These are phyloP conservation scores for Diaporthe ampelina DNA, from an alignment of 2,329 filamentous ascomycete genomes.

Conservation along the genomic window DNA sequence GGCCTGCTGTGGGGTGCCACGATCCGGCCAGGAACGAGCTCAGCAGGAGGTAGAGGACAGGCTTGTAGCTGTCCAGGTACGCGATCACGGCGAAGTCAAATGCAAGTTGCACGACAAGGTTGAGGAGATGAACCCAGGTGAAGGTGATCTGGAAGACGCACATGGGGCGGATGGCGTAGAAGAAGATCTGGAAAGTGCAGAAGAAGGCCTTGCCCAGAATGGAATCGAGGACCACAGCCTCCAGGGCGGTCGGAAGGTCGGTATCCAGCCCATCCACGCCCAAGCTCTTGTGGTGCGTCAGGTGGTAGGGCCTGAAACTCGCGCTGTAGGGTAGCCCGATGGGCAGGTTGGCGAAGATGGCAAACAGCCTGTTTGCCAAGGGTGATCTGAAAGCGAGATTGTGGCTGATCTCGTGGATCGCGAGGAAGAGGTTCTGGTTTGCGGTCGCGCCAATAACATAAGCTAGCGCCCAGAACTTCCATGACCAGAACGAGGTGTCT, in stretches of 20 bases:
- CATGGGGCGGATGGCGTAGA: constrained; percentile 97
- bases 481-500: constrained; percentile 83
- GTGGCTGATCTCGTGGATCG: constrained; percentile 99
- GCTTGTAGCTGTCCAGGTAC: constrained; percentile 67
- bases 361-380: constrained; percentile 84
- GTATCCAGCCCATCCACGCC: constrained; percentile 97
- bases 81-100: constrained; percentile 82
- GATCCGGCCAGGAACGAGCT: constrained; percentile 95
- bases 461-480: constrained; percentile 86
- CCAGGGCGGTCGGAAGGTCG: constrained; percentile 91
- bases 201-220: constrained; percentile 98
- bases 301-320: constrained; percentile 96
- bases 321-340: constrained; percentile 97
- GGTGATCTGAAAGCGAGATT: constrained; percentile 92
- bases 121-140: constrained; percentile 86
- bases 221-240: constrained; percentile 94
- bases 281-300: constrained; percentile 98
- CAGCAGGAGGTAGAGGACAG: constrained; percentile 86
- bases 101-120: constrained; percentile 80
- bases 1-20: constrained; percentile 92
- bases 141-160: constrained; percentile 91
- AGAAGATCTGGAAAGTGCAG: constrained; percentile 98
- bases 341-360: constrained; percentile 94
- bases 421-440: constrained; percentile 98
- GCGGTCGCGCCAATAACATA: constrained; percentile 95